Base-by-base conservation (phyloP, 208 protist species). In the Eutreptiella sp. region DNA sequence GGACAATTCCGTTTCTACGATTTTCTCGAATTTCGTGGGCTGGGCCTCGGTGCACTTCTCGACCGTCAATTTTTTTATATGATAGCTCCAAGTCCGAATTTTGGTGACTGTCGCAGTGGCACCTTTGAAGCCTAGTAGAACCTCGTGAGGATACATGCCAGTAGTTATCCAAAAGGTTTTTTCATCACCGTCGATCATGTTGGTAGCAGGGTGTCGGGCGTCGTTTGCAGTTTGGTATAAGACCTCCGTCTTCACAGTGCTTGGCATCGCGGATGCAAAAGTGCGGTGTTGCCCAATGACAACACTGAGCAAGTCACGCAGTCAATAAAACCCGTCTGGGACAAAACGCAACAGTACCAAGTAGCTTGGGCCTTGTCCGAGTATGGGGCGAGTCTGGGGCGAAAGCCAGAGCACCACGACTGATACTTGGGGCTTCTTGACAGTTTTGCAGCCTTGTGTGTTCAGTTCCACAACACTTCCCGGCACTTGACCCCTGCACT, bases 61-160 rank as follows among this genome's bases (percentile, higher is more conserved):
- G 21, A 57, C 50, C 9, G 9, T 28, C 11, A 57, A 26, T 26
- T 28, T 57, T 26, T n/a, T 7, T 11, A 57, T 46, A 9, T 19
- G 14, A 9, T 7, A 11, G 9, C 31, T 54, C 21, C n/a, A 24
- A 7, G 50, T 57, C 23, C 39, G 33, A 16, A 57, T 11, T 33
- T 32, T 7, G 36, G 11, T 57, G 9, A 57, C 31, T 11, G 14
- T 42, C 14, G 14, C 36, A 11, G 11, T n/a, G 11, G 16, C 53
- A 7, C 9, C 7, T 9, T 19, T 14, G 55, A 62, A 62, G 16
- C 53, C 47, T 9, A 62, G n/a, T 65, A 62, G 29, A 11, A 62
- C 47, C 19, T 62, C 55, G n/a, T 62, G 55, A 11, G 55, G 55
- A 23, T 65, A 62, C 53, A 60, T 65, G 9, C 55, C 55, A 11